phyloP scores from a whole-genome alignment of 1,284 basidiomycete genomes.

The Vanrija sp. region DNA sequence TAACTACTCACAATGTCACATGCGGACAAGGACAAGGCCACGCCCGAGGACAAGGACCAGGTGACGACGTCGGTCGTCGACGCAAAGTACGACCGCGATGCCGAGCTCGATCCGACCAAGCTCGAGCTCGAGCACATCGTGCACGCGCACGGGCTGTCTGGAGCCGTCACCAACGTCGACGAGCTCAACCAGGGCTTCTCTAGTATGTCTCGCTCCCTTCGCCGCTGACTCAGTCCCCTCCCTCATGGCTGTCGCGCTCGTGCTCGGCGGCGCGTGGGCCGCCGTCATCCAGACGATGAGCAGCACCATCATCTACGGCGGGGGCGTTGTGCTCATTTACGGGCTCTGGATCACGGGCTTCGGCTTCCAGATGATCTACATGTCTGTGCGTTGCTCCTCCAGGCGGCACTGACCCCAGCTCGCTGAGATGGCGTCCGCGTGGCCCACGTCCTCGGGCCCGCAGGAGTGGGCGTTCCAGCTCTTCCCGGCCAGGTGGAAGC shows the following conservation, averaged over 20 bases:
- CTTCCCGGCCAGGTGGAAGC: slow-evolving; percentile 3
- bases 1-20: no score
- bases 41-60: no score
- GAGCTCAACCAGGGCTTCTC: slow-evolving; percentile 6
- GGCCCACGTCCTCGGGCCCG: slow-evolving; percentile 5
- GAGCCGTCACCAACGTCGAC: slow-evolving; percentile 3
- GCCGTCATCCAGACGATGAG: not conserved
- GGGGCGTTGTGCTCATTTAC: slow-evolving; percentile 1
- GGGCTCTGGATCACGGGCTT: slow-evolving; percentile 2
- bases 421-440: slow-evolving; percentile 1
- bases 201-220: not conserved
- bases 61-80: no score
- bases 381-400: not conserved
- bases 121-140: no score
- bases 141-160: not conserved
- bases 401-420: slow-evolving; percentile 1
- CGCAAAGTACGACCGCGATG: no score
- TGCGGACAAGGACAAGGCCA: no score
- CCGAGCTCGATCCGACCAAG: no score
- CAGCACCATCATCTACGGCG: slow-evolving; percentile 1
- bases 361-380: not conserved
- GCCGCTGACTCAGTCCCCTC: not conserved
- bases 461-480: slow-evolving; percentile 10
- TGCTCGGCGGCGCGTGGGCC: slow-evolving; percentile 6
- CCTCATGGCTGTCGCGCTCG: slow-evolving; percentile 2